Conservation (phyloP, 192 early-diverging fungal genomes). For the Coemansia umbellata region DNA sequence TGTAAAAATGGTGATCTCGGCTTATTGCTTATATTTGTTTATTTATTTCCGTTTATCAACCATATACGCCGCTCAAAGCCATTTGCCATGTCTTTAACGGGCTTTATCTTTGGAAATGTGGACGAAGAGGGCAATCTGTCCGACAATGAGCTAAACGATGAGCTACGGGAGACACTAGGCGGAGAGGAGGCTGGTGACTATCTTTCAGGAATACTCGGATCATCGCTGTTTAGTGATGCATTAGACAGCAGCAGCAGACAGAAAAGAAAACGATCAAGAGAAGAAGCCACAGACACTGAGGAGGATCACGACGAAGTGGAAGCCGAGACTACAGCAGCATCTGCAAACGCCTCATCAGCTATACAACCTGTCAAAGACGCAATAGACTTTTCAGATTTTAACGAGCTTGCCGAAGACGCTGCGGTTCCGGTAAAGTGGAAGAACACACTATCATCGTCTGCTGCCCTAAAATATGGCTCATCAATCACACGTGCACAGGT, state of each 20-base stretch:
- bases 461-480: slow-evolving; percentile 5
- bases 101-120: slow-evolving; percentile 87
- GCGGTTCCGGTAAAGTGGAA: slow-evolving; percentile 27
- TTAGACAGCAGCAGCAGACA: neutral
- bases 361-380: slow-evolving; percentile 67
- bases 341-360: slow-evolving; percentile 9
- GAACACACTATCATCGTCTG: neutral
- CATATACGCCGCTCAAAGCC: too few relatives aligned
- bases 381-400: slow-evolving; percentile 78
- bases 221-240: slow-evolving; percentile 24
- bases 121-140: slow-evolving; percentile 81
- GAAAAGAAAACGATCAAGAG: neutral
- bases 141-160: slow-evolving; percentile 55
- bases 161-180: slow-evolving; percentile 46
- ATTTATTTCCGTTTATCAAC: too few relatives aligned
- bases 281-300: slow-evolving; percentile 41
- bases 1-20: too few relatives aligned
- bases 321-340: neutral
- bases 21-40: neutral
- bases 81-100: slow-evolving; percentile 61
- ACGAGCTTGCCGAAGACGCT: slow-evolving; percentile 73
- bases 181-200: slow-evolving; percentile 29
- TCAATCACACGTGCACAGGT: slow-evolving; percentile 43
- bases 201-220: slow-evolving; percentile 29
- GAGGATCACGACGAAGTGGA: slow-evolving; percentile 6